Evolutionary conservation across 2,329 filamentous ascomycete species (phyloP).

Genomic region (Talaromyces amestolkiae): DNA sequence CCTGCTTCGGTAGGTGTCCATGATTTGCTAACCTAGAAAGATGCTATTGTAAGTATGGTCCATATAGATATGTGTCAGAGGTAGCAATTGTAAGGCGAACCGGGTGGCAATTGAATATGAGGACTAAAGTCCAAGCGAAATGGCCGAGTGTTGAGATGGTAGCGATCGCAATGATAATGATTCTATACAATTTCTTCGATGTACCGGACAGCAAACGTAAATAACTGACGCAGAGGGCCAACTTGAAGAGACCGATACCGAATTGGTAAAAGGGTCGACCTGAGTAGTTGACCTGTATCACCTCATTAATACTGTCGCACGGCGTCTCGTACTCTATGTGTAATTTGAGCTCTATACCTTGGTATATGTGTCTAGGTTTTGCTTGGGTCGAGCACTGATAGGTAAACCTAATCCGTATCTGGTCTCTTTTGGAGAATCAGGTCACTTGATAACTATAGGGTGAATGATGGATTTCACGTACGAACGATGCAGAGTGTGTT

Average conservation of each 20-base stretch:
- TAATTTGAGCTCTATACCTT: conserved; percentile 24
- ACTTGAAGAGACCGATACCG: conserved; percentile 58
- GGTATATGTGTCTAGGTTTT: conserved; percentile 47
- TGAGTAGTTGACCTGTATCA: conserved; percentile 50
- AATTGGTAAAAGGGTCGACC: conserved; percentile 56
- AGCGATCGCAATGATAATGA: conserved; percentile 48
- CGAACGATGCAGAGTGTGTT: conserved; percentile 52
- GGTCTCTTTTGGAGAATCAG: conserved; percentile 43
- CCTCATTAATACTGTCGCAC: neutral
- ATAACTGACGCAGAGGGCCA: conserved; percentile 54
- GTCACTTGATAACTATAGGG: too few relatives aligned
- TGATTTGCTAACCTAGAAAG: conserved; percentile 37
- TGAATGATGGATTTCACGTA: conserved; percentile 31
- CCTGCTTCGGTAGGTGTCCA: conserved; percentile 46
- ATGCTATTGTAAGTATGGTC: neutral
- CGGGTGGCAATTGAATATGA: conserved; percentile 53
- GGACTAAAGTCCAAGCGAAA: conserved; percentile 49
- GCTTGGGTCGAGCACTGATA: conserved; percentile 43
- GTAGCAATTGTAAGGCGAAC: conserved; percentile 28
- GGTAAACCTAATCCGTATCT: conserved; percentile 55
- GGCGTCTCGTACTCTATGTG: neutral
- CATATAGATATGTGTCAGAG: too few relatives aligned
- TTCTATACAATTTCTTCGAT: conserved; percentile 46
- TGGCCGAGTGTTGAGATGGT: conserved; percentile 47
- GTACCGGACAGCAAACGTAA: conserved; percentile 52